These are phyloP conservation scores for Moesziomyces sp. DNA, from an alignment of 1,284 basidiomycete species.

Conservation along the genomic window DNA sequence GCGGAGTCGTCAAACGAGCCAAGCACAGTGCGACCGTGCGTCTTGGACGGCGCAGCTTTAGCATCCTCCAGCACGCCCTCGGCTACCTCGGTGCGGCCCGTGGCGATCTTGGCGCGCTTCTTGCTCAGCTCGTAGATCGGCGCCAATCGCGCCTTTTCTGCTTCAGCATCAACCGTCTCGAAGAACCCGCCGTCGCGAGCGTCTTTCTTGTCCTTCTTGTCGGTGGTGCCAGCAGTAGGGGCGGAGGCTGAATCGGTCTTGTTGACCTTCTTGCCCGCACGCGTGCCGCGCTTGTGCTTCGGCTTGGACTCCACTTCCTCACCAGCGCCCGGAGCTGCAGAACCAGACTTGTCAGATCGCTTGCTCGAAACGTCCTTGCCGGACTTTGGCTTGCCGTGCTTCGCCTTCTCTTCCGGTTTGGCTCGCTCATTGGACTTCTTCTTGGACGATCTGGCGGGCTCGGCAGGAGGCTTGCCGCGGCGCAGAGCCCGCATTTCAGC, in stretches of 20 bases:
- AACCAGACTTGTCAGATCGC: background rate
- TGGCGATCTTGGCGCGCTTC: conserved; percentile 37
- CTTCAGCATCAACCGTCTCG: conserved; percentile 38
- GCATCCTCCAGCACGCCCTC: conserved; percentile 44
- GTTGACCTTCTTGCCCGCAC: conserved; percentile 33
- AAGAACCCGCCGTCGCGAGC: conserved; percentile 20
- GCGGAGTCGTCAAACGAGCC: conserved; percentile 25
- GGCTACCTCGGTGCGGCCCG: conserved; percentile 34
- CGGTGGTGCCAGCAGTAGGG: background rate
- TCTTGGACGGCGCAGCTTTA: conserved; percentile 15
- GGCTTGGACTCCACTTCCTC: background rate
- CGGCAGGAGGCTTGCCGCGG: conserved; percentile 15
- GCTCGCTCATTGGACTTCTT: conserved; percentile 10
- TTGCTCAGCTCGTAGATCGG: conserved; percentile 41
- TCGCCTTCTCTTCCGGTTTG: conserved; percentile 2
- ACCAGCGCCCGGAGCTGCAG: too few relatives aligned
- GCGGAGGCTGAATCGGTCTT: conserved; percentile 5
- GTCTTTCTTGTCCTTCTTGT: conserved; percentile 7
- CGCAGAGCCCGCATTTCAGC: conserved; percentile 29
- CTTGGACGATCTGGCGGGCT: background rate
- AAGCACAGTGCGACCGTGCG: conserved; percentile 18
- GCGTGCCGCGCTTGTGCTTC: conserved; percentile 37
- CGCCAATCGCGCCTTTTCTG: conserved; percentile 29
- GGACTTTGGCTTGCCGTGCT: background rate
- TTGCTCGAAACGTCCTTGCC: background rate